Evolutionary conservation across 1,139 yeast genomes (phyloP), one percentile per base, ranked within the genome.

Genomic region (Nakaseomyces kungkrabaensis): DNA sequence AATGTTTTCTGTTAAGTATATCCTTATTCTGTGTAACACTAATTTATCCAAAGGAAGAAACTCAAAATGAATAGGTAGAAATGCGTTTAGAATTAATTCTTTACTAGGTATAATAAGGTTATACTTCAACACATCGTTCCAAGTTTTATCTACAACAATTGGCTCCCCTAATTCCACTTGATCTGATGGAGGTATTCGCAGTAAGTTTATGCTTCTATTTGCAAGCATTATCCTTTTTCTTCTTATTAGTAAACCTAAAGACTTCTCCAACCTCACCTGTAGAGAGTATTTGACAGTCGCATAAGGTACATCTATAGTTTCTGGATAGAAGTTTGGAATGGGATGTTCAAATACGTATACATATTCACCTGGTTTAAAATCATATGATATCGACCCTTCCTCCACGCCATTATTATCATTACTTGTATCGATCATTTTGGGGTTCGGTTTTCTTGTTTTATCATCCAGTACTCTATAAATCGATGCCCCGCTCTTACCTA

Each of bases 101-200:
- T 90, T 92, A 13, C 96, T 84, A 45, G 85, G 94, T 49, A 92
- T 82, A 32, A 86, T 81, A 47, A 92, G 85, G 61, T 90, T 97
- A 62, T 92, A 92, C 55, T 82, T 81, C 43, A 92, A 68, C 62
- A 85, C 88, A 62, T 86, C 89, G 63, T 90, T 97, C 98, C 98
- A 92, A 57, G 84, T 88, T 54, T 95, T 75, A 27, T 83, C 74
- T 42, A 92, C 88, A 6, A 88, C 86, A 48, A 92, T 90, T 0
- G 97, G 97, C 64, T 92, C 97, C 52, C 85, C 82, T 59, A 86
- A 89, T 63, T 90, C 97, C 43, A 83, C 74, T 49, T 87, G 85
- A 45, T 77, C 77, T 51, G 84, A 89, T 0, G 88, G 75, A 7
- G 89, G 89, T 0, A 86, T 76, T 54, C 97, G 72, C 7, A 90